A percentile compares a stretch with the other conserved stretches of the same genome.
These are phyloP conservation scores for Colletotrichum sp. DNA, from an alignment of 2,329 filamentous ascomycete genomes.

Conservation along the genomic window DNA sequence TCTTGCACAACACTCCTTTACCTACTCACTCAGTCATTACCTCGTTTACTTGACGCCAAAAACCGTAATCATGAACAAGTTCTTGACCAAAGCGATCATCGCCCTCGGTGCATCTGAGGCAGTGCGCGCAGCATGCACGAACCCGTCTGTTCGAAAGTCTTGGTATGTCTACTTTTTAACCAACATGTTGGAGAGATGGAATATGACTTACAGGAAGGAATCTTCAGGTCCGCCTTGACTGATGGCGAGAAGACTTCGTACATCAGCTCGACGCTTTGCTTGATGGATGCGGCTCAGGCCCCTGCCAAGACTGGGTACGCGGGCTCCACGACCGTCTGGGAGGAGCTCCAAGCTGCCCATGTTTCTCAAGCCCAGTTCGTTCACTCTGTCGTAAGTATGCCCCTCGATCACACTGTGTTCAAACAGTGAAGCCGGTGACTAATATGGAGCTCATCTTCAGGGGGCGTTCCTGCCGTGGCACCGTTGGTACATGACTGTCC, in stretches of 20 bases:
- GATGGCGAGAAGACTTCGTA: neutral
- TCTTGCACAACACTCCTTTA: neutral
- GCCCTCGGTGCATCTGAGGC: neutral
- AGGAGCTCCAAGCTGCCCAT: constrained; percentile 14
- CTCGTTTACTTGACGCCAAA: neutral
- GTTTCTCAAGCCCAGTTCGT: constrained; percentile 15
- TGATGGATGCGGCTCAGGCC: constrained; percentile 7
- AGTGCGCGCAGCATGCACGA: neutral
- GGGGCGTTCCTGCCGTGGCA: constrained; percentile 39
- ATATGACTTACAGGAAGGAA: neutral
- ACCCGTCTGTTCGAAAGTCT: neutral
- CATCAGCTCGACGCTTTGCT: constrained; percentile 1
- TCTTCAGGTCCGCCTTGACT: neutral
- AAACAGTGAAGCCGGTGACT: neutral
- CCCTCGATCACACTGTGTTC: neutral
- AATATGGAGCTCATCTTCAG: neutral
- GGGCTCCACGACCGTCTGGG: constrained; percentile 11
- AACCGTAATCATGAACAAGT: neutral
- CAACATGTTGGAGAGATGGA: neutral
- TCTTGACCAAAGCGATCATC: neutral
- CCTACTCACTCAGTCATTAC: neutral
- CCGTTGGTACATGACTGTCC: constrained; percentile 33
- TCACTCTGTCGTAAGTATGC: constrained; percentile 8
- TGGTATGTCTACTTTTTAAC: neutral
- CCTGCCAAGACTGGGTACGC: constrained; percentile 5